Evolutionary conservation across 805 yeast genomes (phyloP), one percentile per base, ranked within the genome.

Genomic region (Candida endomychidarum): DNA sequence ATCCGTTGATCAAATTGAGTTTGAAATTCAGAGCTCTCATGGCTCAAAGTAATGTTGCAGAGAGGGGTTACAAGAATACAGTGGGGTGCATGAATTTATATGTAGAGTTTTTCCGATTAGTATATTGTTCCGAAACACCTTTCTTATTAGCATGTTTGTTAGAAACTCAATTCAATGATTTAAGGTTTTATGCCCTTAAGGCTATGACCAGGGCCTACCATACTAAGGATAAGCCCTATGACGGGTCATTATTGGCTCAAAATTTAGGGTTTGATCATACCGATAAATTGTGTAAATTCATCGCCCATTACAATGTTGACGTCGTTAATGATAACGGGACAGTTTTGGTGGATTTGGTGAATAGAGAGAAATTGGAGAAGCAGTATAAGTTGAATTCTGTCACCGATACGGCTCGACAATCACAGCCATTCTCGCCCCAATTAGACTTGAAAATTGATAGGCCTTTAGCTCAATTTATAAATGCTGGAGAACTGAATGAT

Each of bases 141-240:
- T 75, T 81, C 41, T 63, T 90, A 19, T 59, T 88, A 56, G 71
- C 86, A 2, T 88, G 91, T 43, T 63, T 91, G 26, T 61, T 86
- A 14, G 96, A 93, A 56, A 78, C 81, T 2, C 89, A 85, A 50
- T 79, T 87, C 54, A 86, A 84, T 51, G 91, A 88, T 42, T 69
- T 89, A 3, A 62, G 97, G 32, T 80, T 84, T 48, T 78, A 79
- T 51, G 89, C 91, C 0, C 56, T 91, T 41, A 78, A 77, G 50
- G 66, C 87, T 0, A 67, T 93, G 65, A 65, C 84, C 3, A 67
- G 77, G 42, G 66, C 89, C 0, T 74, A 78, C 42, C 95, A 90
- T 53, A 72, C 81, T 2, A 82, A 79, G 42, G 81, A 87, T 2
- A 83, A 78, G 50, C 83, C 88, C 1, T 77, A 82, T 45, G 69